Evolutionary conservation across 225 moss, liverwort and hornwort genomes (phyloP).

Genomic region (Thuidium tamariscinum): DNA sequence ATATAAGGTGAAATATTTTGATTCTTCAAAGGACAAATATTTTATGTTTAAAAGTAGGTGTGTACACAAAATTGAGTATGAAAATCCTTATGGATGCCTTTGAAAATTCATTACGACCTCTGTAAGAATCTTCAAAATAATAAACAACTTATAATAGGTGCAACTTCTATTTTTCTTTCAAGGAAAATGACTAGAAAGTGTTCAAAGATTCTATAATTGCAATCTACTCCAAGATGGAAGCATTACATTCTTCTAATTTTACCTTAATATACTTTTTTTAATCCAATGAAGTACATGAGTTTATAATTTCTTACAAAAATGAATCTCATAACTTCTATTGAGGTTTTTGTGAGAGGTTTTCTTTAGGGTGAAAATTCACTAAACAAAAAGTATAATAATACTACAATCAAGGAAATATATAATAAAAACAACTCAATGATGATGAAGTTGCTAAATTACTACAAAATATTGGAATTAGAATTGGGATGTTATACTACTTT

Average conservation of each 20-base stretch:
- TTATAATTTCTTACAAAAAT: not conserved
- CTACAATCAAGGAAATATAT: not conserved
- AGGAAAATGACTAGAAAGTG: not conserved
- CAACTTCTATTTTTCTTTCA: not conserved
- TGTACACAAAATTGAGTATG: too few species aligned
- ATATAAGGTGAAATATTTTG: too few species aligned
- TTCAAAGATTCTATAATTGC: not conserved
- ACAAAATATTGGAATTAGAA: too few species aligned
- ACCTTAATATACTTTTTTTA: not conserved
- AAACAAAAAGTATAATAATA: not conserved
- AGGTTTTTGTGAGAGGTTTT: not conserved
- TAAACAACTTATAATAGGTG: not conserved
- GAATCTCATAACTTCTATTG: fast-evolving
- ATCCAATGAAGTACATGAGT: not conserved
- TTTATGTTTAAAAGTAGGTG: too few species aligned
- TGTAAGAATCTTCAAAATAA: too few species aligned
- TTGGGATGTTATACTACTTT: not conserved
- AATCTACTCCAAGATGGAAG: not conserved
- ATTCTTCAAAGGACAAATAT: too few species aligned
- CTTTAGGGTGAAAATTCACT: not conserved
- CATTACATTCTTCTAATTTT: not conserved
- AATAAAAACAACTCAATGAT: not conserved
- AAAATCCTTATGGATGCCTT: too few species aligned
- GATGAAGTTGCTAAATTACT: not conserved
- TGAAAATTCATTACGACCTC: too few species aligned